Percentiles rank a stretch among this genome's conserved stretches.
These are phyloP conservation scores for Pascua sp. DNA, from an alignment of 1,284 basidiomycete species.

Conservation along the genomic window DNA sequence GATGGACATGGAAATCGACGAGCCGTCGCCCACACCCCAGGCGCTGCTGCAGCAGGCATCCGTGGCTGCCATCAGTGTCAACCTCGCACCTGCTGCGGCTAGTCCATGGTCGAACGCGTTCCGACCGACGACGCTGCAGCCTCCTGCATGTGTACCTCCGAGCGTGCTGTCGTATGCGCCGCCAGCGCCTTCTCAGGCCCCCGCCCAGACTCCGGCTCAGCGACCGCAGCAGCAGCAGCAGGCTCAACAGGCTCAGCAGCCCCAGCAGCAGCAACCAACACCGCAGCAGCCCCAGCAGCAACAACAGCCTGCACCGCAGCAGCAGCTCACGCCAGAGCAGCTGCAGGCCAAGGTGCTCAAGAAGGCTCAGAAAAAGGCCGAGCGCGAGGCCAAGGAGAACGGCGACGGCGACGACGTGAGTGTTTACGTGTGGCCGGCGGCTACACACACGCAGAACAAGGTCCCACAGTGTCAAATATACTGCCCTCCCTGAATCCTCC, in stretches of 20 bases:
- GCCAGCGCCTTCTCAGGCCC: constrained; percentile 11
- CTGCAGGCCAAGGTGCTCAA: constrained; percentile 33
- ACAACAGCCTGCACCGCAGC: background rate
- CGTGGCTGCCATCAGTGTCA: constrained; percentile 8
- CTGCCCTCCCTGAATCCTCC: no score
- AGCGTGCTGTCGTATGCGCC: constrained; percentile 43
- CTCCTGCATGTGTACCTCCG: constrained; percentile 40
- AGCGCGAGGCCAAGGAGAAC: constrained; percentile 33
- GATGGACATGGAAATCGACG: constrained; percentile 50
- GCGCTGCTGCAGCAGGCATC: constrained; percentile 17
- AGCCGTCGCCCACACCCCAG: constrained; percentile 23
- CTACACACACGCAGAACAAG: background rate
- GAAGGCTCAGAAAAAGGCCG: constrained; percentile 39
- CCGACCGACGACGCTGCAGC: constrained; percentile 22
- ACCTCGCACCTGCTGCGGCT: constrained; percentile 3
- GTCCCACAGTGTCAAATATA: no score
- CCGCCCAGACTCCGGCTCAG: background rate
- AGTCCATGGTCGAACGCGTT: constrained; percentile 40
- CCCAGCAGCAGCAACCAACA: constrained; percentile 28
- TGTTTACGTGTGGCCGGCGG: background rate
- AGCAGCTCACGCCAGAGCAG: constrained; percentile 30
- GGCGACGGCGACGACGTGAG: constrained; percentile 19
- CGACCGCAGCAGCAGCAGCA: constrained; percentile 25
- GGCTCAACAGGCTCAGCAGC: constrained; percentile 15
- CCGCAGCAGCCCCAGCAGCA: constrained; percentile 14